Evolutionary conservation across 129 eudicot genomes (phyloP).

Genomic region (Lactuca saligna): DNA sequence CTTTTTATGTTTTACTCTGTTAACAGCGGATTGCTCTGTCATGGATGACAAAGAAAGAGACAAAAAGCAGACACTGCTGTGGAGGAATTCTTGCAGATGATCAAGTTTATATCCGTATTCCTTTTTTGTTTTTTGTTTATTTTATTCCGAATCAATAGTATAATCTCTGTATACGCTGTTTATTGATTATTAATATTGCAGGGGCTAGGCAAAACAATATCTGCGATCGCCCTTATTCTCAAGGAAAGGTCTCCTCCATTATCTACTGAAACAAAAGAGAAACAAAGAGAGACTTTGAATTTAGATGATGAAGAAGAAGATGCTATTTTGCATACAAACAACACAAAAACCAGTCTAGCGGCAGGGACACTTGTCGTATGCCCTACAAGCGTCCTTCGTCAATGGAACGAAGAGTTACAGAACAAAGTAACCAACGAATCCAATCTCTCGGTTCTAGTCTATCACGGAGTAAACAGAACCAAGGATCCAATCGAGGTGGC

Average conservation of each 20-base stretch:
- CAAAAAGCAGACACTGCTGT: constrained; percentile 55
- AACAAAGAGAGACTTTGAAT: constrained; percentile 54
- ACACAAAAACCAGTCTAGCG: constrained; percentile 56
- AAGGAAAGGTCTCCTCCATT: constrained; percentile 70
- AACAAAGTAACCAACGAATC: constrained; percentile 69
- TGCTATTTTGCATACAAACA: constrained; percentile 17
- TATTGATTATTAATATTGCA: constrained; percentile 27
- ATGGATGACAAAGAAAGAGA: constrained; percentile 93
- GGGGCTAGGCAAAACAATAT: constrained; percentile 93
- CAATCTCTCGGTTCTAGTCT: constrained; percentile 68
- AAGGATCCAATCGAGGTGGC: constrained; percentile 84
- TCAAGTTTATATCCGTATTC: constrained; percentile 54
- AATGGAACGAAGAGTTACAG: constrained; percentile 82
- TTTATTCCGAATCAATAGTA: neutral
- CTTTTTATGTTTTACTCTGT: constrained; percentile 24
- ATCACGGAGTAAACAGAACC: constrained; percentile 75
- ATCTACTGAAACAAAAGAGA: constrained; percentile 29
- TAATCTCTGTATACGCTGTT: constrained; percentile 1
- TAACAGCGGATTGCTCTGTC: constrained; percentile 83
- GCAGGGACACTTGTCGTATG: constrained; percentile 93
- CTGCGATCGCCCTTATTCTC: constrained; percentile 88
- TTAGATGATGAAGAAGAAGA: constrained; percentile 65
- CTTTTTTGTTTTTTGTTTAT: constrained; percentile 1
- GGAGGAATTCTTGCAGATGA: constrained; percentile 99
- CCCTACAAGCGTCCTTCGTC: constrained; percentile 94